phyloP scores from a whole-genome alignment of 345 rosid species.

The Camelina sativa region DNA sequence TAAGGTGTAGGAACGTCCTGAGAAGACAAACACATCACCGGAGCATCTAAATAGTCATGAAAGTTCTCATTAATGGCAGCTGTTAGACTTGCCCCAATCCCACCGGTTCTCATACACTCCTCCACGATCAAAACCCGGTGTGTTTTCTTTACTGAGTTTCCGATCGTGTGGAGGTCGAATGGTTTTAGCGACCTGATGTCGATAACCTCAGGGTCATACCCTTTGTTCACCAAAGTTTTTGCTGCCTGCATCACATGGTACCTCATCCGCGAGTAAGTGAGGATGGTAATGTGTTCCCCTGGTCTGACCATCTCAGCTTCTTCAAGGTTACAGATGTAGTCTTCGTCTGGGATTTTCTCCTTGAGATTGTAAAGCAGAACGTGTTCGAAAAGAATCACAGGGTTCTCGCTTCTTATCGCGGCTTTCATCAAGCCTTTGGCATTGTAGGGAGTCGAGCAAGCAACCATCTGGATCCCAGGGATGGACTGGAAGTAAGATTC shows the following conservation, averaged over 20 bases:
- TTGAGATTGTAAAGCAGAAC: constrained; percentile 97
- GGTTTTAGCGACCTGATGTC: constrained; percentile 95
- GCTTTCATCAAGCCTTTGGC: constrained; percentile 99
- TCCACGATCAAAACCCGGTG: constrained; percentile 90
- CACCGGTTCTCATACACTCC: constrained; percentile 74
- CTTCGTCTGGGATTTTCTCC: constrained; percentile 93
- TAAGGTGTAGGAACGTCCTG: constrained; percentile 97
- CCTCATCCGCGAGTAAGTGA: constrained; percentile 95
- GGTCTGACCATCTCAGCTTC: constrained; percentile 99
- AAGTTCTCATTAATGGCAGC: constrained; percentile 90
- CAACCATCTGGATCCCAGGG: constrained; percentile 99
- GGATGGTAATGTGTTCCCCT: constrained; percentile 82
- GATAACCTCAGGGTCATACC: constrained; percentile 93
- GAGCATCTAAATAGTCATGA: constrained; percentile 92
- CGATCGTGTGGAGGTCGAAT: constrained; percentile 82
- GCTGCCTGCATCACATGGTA: constrained; percentile 98
- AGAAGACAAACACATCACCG: constrained; percentile 90
- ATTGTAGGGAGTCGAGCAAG: constrained; percentile 97
- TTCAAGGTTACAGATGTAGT: constrained; percentile 83
- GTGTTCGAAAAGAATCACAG: constrained; percentile 92
- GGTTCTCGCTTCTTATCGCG: constrained; percentile 96
- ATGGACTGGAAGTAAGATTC: constrained; percentile 98
- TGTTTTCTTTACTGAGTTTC: constrained; percentile 93
- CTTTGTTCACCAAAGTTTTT: constrained; percentile 86
- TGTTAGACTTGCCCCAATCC: constrained; percentile 93